A percentile compares a stretch with the other conserved stretches of the same genome.
phyloP scores from a whole-genome alignment of 176 grass and related monocot species.

The Triticum turgidum region DNA sequence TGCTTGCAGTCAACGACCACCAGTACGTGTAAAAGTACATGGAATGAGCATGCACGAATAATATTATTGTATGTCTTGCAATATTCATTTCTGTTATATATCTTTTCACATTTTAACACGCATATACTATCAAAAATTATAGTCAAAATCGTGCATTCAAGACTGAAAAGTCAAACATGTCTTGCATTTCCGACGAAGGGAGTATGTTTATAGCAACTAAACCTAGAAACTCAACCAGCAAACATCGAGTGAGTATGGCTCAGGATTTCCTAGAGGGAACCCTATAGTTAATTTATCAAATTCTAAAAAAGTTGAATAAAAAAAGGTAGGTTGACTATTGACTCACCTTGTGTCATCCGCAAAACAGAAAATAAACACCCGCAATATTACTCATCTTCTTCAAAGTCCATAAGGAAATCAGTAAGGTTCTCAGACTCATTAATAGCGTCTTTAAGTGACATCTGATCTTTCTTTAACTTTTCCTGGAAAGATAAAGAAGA shows the following conservation, averaged over 20 bases:
- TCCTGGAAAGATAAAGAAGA: conserved; percentile 44
- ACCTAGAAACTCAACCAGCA: conserved; percentile 13
- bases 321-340: conserved; percentile 8
- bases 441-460: conserved; percentile 80
- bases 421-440: conserved; percentile 82
- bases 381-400: conserved; percentile 56
- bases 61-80: neutral
- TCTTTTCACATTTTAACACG: neutral
- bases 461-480: conserved; percentile 59
- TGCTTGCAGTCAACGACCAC: neutral
- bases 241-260: neutral
- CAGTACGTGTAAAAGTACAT: neutral
- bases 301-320: neutral
- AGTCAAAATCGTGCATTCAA: neutral
- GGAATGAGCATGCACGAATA: neutral
- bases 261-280: conserved; percentile 20
- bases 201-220: conserved; percentile 6
- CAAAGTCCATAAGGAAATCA: conserved; percentile 86
- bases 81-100: neutral
- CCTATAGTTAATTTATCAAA: neutral
- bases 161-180: neutral
- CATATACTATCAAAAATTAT: neutral
- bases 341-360: conserved; percentile 28
- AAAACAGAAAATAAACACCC: conserved; percentile 7
- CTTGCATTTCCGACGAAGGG: neutral